Base-by-base conservation (phyloP, 1,139 yeast species). In the Geotrichum phurueaensis region DNA sequence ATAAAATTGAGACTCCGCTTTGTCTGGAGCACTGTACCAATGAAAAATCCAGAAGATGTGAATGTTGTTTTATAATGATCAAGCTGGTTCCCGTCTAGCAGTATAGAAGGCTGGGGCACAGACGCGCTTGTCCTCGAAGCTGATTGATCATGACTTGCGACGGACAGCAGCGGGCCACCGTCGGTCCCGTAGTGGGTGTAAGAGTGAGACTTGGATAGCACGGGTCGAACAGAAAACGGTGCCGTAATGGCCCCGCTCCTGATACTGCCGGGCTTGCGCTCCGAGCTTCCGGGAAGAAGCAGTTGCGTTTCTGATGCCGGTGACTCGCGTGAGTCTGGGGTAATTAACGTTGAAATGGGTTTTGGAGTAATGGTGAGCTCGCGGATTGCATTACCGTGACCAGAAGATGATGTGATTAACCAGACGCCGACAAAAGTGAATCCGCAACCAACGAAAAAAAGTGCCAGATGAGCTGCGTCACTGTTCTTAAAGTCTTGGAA, bases 351-450 rank as follows among this genome's bases (percentile, higher is more conserved):
- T 13, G 20, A 22, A 39, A 18, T 3, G 9, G 47, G 10, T 39
- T 39, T 39, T 10, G 47, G 47, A n/a, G 20, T 18, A 4, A 39
- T 22, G 2, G 18, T 39, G 18, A 39, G 47, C 5, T 39, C 47
- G 9, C 47, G 47, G 47, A 39, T 18, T n/a, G 22, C 20, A 39
- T 18, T 39, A 18, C 10, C 7, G 7, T 18, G 7, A n/a, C 20
- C 18, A 7, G 51, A 13, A 9, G 51, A 13, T 5, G 62, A 56
- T 1, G 75, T 71, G 7, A 77, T 75, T 39, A 73, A 64, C 71
- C 76, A 77, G 2, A 78, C 82, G 0, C 82, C 82, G 3, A 67
- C 62, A 58, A 78, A 75, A 0, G 79, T 75, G 15, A 77, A 63
- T 3, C 67, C 47, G 47, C 78, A 74, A 2, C 81, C 81, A 1